Conservation (phyloP, 495 filamentous ascomycete species). For the Opeltia flavorubescens region DNA sequence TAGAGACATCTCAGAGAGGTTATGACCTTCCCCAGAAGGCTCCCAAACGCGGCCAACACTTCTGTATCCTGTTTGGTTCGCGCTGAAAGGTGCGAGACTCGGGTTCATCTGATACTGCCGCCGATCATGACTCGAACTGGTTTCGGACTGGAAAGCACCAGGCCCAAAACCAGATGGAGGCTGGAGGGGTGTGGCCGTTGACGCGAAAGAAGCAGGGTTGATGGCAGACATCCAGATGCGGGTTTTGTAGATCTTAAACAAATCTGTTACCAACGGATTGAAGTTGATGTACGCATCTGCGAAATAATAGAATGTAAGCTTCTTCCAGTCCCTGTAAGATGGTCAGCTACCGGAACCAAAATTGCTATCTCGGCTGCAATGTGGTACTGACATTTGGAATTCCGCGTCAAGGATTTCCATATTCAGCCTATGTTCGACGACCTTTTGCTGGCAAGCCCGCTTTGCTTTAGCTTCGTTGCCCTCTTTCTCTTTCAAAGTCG, state of each 20-base stretch:
- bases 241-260: constrained; percentile 98
- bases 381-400: constrained; percentile 76
- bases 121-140: constrained; percentile 28
- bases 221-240: constrained; percentile 99
- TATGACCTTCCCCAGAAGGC: constrained; percentile 3
- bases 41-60: constrained; percentile 8
- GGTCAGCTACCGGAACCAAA: background rate
- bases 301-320: constrained; percentile 97
- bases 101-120: constrained; percentile 26
- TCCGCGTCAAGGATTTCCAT: constrained; percentile 99
- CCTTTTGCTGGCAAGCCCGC: constrained; percentile 89
- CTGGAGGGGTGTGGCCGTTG: constrained; percentile 56
- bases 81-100: background rate
- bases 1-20: constrained; percentile 5
- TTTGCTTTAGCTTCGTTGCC: constrained; percentile 96
- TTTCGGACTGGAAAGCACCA: constrained; percentile 38
- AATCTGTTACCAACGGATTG: constrained; percentile 88
- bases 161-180: constrained; percentile 49
- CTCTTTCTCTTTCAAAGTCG: constrained; percentile 81
- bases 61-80: constrained; percentile 1
- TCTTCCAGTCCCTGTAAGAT: constrained; percentile 82
- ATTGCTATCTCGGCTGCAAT: background rate
- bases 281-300: constrained; percentile 98
- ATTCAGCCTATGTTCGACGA: constrained; percentile 80
- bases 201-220: constrained; percentile 95